phyloP scores from a whole-genome alignment of 192 early-diverging fungal species.

The Chytriomyces sp. region DNA sequence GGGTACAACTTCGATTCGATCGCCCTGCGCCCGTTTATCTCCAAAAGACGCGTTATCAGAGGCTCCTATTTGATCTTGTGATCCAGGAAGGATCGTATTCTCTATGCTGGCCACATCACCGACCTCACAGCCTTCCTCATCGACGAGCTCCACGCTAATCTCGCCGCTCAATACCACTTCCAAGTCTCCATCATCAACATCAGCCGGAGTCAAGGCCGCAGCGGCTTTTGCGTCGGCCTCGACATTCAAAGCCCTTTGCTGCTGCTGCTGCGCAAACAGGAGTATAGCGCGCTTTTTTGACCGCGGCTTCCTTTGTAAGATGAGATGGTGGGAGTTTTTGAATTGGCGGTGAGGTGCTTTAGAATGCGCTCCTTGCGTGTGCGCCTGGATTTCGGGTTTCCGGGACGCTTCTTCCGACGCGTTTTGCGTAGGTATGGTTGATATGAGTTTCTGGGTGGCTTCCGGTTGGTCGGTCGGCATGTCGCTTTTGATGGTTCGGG shows the following conservation, averaged over 20 bases:
- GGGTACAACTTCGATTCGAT: background rate
- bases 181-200: background rate
- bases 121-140: background rate
- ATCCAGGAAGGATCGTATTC: no score
- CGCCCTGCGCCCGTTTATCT: background rate
- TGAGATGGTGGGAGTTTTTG: slow-evolving; percentile 21
- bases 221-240: background rate
- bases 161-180: background rate
- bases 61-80: no score
- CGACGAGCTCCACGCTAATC: background rate
- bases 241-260: background rate
- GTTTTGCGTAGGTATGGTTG: no score
- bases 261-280: background rate
- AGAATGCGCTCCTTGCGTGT: no score
- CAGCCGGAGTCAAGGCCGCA: background rate
- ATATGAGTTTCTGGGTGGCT: no score
- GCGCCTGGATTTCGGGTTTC: no score
- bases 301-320: slow-evolving; percentile 15
- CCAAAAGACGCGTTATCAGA: background rate
- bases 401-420: no score
- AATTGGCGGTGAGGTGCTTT: no score
- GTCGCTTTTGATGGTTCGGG: no score
- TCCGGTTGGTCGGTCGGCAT: no score
- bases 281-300: slow-evolving; percentile 14
- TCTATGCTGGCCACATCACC: no score